Base-by-base conservation (phyloP, 106 monocot species). In the Apostasia shenzhenica region DNA sequence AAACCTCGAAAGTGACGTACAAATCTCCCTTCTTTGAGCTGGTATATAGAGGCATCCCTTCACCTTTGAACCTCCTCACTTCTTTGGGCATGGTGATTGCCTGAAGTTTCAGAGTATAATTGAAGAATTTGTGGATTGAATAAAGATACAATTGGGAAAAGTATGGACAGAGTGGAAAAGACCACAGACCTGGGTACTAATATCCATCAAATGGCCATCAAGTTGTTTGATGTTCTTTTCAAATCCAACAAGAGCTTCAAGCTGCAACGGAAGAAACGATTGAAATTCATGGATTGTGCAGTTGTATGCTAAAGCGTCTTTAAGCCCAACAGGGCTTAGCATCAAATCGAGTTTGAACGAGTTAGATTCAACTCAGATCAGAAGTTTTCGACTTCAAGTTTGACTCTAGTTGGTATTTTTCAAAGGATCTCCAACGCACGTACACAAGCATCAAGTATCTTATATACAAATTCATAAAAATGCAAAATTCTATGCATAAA, bases 161-260 rank as follows among this genome's bases (percentile, higher is more conserved):
- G 6, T 37, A 39, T 14, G 3, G 48, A 12, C 40, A 45, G 14
- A 63, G 60, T 4, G 58, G 26, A 26, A 63, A 1, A n/a, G 13
- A 67, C 5, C 38, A 58, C 80, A 67, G 46, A 95, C 95, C 89
- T 89, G 78, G 42, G 81, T 78, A 67, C 92, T 86, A 59, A 95
- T 85, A 68, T 83, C 86, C 46, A 95, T 88, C 4, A 71, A 67
- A 71, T 89, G 95, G 1, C 75, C 82, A 54, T 95, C 95, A 10
- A 95, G 86, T 79, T 95, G 95, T 55, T 82, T 78, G 39, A 92
- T 71, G 47, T 81, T 82, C 61, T 95, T 95, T 66, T 95, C 82
- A 73, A 92, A 95, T 11, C 95, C 95, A 14, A 92, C 95, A 38
- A 95, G 88, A 46, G 95, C 88, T 82, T 95, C 84, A 38, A 95